A percentile compares a stretch with the other conserved stretches of the same genome.
phyloP scores from a whole-genome alignment of 2,329 filamentous ascomycete genomes.

The Aureobasidium vineae region DNA sequence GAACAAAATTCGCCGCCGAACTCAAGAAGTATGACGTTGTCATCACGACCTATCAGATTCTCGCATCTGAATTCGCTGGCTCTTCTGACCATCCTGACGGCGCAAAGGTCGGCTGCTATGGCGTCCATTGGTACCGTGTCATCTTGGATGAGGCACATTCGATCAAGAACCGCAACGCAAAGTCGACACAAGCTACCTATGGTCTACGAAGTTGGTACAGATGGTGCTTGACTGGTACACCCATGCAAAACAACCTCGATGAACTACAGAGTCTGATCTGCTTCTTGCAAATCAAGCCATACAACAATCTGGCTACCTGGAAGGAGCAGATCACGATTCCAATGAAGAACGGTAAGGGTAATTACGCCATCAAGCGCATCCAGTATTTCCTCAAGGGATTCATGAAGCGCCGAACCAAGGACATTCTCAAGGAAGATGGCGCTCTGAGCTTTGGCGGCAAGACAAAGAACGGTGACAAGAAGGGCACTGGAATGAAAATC shows the following conservation, averaged over 20 bases:
- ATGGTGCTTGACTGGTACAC: constrained; percentile 95
- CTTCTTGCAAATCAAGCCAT: constrained; percentile 89
- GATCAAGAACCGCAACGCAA: constrained; percentile 97
- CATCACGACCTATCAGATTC: constrained; percentile 93
- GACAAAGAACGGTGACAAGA: constrained; percentile 52
- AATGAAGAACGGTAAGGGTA: constrained; percentile 84
- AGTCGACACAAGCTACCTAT: constrained; percentile 89
- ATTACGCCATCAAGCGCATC: constrained; percentile 81
- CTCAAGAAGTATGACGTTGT: constrained; percentile 89
- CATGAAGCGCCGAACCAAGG: constrained; percentile 98
- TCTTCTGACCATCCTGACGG: constrained; percentile 58
- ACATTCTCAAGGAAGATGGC: constrained; percentile 86
- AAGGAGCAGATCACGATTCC: constrained; percentile 86
- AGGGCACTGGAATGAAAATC: constrained; percentile 75
- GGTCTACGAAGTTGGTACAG: constrained; percentile 81
- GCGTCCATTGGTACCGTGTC: constrained; percentile 89
- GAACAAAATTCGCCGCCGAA: constrained; percentile 74
- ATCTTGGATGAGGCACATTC: constrained; percentile 96
- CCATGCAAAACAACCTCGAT: constrained; percentile 97
- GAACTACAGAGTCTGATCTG: constrained; percentile 91
- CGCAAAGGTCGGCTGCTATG: constrained; percentile 79
- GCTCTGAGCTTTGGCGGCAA: constrained; percentile 76
- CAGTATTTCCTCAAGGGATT: constrained; percentile 85
- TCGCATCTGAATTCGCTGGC: constrained; percentile 83
- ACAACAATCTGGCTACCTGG: constrained; percentile 82